Percentiles rank a stretch among this genome's conserved stretches.
phyloP scores from a whole-genome alignment of 768 basidiomycete species.

The Boletus fagicola region DNA sequence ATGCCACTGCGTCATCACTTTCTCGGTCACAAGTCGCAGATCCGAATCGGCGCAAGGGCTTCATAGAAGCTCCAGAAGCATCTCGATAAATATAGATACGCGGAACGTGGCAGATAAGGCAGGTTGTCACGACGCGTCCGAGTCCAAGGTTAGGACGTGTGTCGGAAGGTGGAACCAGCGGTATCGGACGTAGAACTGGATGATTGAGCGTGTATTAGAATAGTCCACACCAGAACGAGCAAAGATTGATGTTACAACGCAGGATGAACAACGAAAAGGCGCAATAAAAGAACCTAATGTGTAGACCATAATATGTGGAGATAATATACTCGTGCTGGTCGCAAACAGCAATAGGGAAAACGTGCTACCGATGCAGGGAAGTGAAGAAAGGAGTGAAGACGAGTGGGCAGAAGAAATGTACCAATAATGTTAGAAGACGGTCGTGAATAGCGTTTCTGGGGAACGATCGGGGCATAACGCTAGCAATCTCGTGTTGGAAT shows the following conservation, averaged over 20 bases:
- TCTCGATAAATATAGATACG: neutral
- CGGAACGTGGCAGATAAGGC: neutral
- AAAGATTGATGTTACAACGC: constrained; percentile 4
- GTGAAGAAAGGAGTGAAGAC: neutral
- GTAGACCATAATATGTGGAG: constrained; percentile 9
- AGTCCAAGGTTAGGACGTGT: neutral
- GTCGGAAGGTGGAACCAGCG: neutral
- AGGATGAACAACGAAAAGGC: neutral
- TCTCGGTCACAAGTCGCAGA: neutral
- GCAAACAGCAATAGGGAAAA: neutral
- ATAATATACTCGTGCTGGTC: constrained; percentile 16
- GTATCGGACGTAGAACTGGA: neutral
- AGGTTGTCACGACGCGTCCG: neutral
- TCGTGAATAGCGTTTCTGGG: neutral
- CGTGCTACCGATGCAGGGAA: neutral
- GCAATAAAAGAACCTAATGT: constrained; percentile 17
- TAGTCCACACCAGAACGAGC: neutral
- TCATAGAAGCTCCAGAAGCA: neutral
- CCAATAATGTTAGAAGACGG: constrained; percentile 21
- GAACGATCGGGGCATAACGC: neutral
- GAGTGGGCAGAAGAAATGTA: constrained; percentile 1
- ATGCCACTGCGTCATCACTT: neutral
- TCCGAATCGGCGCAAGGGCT: neutral
- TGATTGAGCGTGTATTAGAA: neutral
- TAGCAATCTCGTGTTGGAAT: neutral